Conservation (phyloP, 257 asterid genomes). For the Rhazya stricta region DNA sequence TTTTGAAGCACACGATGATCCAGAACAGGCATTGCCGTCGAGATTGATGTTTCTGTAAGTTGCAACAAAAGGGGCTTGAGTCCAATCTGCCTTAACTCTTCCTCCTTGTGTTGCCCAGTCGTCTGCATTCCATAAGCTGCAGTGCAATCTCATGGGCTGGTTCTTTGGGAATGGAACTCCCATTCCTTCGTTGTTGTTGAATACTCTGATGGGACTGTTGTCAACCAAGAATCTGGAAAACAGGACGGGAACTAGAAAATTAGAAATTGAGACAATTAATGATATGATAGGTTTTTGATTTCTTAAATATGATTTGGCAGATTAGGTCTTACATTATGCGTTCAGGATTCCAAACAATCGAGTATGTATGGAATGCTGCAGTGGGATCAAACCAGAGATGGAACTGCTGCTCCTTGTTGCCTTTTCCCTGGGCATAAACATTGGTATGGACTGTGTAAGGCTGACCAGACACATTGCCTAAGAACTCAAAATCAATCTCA, state of each 20-base stretch:
- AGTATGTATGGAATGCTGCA: slow-evolving; percentile 48
- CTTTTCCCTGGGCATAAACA: slow-evolving; percentile 39
- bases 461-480: slow-evolving; percentile 46
- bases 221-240: slow-evolving; percentile 52
- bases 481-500: slow-evolving; percentile 60
- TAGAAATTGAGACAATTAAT: too few species aligned
- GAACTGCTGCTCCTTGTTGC: slow-evolving; percentile 55
- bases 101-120: slow-evolving; percentile 84
- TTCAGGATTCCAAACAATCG: slow-evolving; percentile 51
- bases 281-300: neutral
- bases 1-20: neutral
- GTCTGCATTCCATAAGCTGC: slow-evolving; percentile 62
- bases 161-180: slow-evolving; percentile 49
- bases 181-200: slow-evolving; percentile 34
- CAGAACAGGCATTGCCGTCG: slow-evolving; percentile 17
- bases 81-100: slow-evolving; percentile 55
- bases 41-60: slow-evolving; percentile 32
- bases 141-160: slow-evolving; percentile 48
- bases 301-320: neutral
- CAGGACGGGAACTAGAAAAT: neutral
- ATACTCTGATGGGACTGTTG: slow-evolving; percentile 52
- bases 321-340: slow-evolving; percentile 38
- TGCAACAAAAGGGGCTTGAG: slow-evolving; percentile 51
- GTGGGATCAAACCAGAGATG: slow-evolving; percentile 63
- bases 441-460: slow-evolving; percentile 62